Evolutionary conservation across 1,139 yeast genomes (phyloP), one percentile per base, ranked within the genome.

Genomic region (Candida sojae): DNA sequence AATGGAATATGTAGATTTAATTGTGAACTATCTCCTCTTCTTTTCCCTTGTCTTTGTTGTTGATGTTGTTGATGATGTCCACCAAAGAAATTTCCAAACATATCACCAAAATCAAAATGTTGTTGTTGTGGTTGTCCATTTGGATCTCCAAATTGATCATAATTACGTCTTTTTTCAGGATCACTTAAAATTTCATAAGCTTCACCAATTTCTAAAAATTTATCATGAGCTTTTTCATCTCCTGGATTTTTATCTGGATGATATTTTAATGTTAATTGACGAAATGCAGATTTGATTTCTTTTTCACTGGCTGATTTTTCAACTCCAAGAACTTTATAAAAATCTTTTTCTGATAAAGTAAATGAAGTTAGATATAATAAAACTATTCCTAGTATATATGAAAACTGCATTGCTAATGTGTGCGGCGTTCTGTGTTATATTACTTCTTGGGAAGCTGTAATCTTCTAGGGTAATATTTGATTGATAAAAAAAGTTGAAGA

Each of bases 171-270:
- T 66, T 90, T 88, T 48, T 87, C 88, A 11, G 79, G 68, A 62
- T 92, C 92, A 51, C 85, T 80, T 53, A 93, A 77, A 10, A 91
- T 89, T 53, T 92, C 98, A 64, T 93, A 93, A 0, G 98, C 98
- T 58, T 88, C 96, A 7, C 97, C 96, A 29, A 93, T 82, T 64
- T 91, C 96, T 46, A 93, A 85, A 66, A 91, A 93, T 67, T 81
- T 86, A 49, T 86, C 86, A 55, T 88, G 92, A 1, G 97, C 96
- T 39, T 79, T 86, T 23, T 88, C 93, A 55, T 86, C 82, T 1
- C 53, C 53, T 5, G 76, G 86, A 61, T 93, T 93, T 71, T 95
- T 93, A 66, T 93, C 99, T 1, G 99, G 99, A 63, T 93, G 99
- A 66, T 82, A 91, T 61, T 88, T 89, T 65, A 91, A 87, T 56